Percentiles rank a stretch among this genome's conserved stretches.
These are phyloP conservation scores for button mushroom (Agaricus bisporus) DNA, from an alignment of 768 basidiomycete genomes.

Conservation along the genomic window DNA sequence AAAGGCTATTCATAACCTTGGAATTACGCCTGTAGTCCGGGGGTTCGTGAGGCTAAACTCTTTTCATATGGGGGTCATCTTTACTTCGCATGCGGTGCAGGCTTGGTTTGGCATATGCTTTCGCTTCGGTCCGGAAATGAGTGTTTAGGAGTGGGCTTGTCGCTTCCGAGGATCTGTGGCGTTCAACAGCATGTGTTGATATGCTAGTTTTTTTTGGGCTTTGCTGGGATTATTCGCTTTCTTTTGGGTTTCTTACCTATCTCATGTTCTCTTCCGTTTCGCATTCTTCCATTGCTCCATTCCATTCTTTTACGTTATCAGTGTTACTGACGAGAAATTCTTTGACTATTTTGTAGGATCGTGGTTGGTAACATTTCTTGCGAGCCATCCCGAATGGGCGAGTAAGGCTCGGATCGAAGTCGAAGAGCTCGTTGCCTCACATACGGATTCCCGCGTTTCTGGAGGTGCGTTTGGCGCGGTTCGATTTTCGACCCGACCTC, in stretches of 20 bases:
- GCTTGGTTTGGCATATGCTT: not conserved
- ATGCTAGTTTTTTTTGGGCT: not conserved
- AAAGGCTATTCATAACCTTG: no score
- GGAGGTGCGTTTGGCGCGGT: no score
- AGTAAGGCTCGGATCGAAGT: slow-evolving; percentile 56
- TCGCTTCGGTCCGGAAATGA: not conserved
- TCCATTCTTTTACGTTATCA: not conserved
- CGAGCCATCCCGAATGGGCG: slow-evolving; percentile 61
- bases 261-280: not conserved
- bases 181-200: no score
- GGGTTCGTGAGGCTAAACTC: no score
- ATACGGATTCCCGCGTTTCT: slow-evolving; percentile 19
- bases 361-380: slow-evolving; percentile 71
- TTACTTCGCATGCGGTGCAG: not conserved
- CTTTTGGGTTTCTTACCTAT: no score
- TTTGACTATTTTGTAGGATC: slow-evolving; percentile 36
- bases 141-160: no score
- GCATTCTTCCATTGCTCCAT: not conserved
- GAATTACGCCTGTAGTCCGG: no score
- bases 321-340: not conserved
- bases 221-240: no score
- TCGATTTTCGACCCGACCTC: no score
- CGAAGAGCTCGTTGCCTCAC: slow-evolving; percentile 43
- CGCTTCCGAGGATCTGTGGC: not conserved
- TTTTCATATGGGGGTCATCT: not conserved